Conservation (phyloP, 495 filamentous ascomycete genomes). For the Podospora didyma region DNA sequence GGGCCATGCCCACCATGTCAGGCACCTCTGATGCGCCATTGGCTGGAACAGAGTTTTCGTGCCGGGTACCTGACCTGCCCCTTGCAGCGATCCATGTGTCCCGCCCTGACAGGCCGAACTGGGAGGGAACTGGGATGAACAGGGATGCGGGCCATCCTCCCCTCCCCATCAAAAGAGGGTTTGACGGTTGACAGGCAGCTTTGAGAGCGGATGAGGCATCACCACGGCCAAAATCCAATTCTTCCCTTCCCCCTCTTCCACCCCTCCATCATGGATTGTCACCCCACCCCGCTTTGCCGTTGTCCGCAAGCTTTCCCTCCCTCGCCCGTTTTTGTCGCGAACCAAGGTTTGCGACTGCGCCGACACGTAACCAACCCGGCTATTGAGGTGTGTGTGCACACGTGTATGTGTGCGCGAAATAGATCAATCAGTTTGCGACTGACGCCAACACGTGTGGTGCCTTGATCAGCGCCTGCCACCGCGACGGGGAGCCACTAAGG, state of each 20-base stretch:
- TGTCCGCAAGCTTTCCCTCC: too few relatives aligned
- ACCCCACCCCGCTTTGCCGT: too few relatives aligned
- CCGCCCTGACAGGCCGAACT: conserved; percentile 23
- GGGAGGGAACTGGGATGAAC: not conserved
- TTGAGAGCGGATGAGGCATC: not conserved
- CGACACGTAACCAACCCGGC: too few relatives aligned
- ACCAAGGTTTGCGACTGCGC: not conserved
- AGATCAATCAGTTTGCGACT: too few relatives aligned
- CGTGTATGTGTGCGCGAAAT: too few relatives aligned
- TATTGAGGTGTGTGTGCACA: not conserved
- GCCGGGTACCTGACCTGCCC: conserved; percentile 33
- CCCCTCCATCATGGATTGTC: too few relatives aligned
- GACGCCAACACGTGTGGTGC: too few relatives aligned
- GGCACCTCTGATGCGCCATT: conserved; percentile 11
- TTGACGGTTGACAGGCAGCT: too few relatives aligned
- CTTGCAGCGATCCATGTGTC: conserved; percentile 25
- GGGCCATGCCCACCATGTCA: not conserved
- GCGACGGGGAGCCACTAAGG: too few relatives aligned
- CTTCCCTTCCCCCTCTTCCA: not conserved
- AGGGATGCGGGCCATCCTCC: not conserved
- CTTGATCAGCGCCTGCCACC: too few relatives aligned
- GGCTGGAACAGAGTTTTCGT: conserved; percentile 5
- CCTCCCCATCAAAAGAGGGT: not conserved
- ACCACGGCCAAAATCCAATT: not conserved
- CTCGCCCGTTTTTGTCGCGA: too few relatives aligned